Percentiles rank a stretch among this genome's conserved stretches.
Evolutionary conservation across 2,329 filamentous ascomycete species (phyloP).

Genomic region (Alternaria conjuncta): DNA sequence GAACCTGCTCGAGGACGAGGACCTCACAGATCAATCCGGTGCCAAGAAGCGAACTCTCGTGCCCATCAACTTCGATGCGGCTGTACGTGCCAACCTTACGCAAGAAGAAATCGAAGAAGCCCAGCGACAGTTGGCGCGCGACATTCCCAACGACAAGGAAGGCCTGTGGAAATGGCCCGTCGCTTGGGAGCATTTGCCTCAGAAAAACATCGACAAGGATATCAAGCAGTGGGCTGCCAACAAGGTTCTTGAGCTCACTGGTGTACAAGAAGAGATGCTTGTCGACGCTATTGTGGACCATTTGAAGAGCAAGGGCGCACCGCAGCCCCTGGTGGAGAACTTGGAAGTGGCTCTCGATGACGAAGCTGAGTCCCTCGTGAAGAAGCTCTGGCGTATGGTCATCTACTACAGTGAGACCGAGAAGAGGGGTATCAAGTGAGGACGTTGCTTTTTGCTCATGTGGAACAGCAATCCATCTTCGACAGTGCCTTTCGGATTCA

Average conservation of each 20-base stretch:
- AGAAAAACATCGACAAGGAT: constrained; percentile 80
- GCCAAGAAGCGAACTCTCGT: constrained; percentile 73
- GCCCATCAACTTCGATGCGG: constrained; percentile 54
- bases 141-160: constrained; percentile 86
- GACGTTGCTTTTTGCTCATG: not conserved
- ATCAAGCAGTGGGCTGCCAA: constrained; percentile 95
- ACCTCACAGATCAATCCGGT: constrained; percentile 68
- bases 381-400: constrained; percentile 97
- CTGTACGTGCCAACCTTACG: constrained; percentile 63
- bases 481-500: not conserved
- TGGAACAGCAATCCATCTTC: not conserved
- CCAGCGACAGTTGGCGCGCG: constrained; percentile 79
- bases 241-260: constrained; percentile 96
- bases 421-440: constrained; percentile 73
- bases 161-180: constrained; percentile 92
- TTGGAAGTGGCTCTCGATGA: constrained; percentile 89
- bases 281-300: constrained; percentile 93
- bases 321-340: constrained; percentile 83
- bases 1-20: constrained; percentile 92
- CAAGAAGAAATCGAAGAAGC: constrained; percentile 88
- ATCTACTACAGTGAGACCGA: constrained; percentile 97
- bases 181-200: constrained; percentile 90
- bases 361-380: constrained; percentile 90
- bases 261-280: constrained; percentile 93
- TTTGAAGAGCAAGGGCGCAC: constrained; percentile 74